Evolutionary conservation across 164 flowering plant species (phyloP).

Genomic region (Chimonanthus salicifolius): DNA sequence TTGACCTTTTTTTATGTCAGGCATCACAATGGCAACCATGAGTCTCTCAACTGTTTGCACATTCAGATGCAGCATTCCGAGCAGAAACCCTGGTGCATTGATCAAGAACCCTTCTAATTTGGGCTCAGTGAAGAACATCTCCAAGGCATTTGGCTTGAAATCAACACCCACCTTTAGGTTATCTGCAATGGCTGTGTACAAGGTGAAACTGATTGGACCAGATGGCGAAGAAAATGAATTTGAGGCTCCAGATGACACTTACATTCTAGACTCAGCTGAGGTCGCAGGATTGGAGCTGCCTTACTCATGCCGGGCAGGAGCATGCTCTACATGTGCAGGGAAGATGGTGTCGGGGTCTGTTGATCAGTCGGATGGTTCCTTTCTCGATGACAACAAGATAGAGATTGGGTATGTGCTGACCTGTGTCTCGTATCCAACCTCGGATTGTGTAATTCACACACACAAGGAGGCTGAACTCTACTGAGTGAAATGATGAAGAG

Average conservation of each 20-base stretch:
- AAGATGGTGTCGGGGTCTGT: slow-evolving; percentile 46
- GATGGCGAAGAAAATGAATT: slow-evolving; percentile 55
- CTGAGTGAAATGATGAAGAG: slow-evolving; percentile 12
- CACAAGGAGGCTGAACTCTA: slow-evolving; percentile 74
- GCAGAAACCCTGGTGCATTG: slow-evolving; percentile 6
- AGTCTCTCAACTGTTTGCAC: slow-evolving; percentile 23
- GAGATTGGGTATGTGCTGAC: slow-evolving; percentile 56
- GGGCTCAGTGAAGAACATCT: slow-evolving; percentile 36
- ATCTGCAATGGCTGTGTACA: slow-evolving; percentile 55
- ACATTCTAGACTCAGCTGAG: slow-evolving; percentile 73
- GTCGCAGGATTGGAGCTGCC: slow-evolving; percentile 68
- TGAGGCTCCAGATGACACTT: slow-evolving; percentile 62
- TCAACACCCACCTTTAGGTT: slow-evolving; percentile 28
- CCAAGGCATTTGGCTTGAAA: slow-evolving; percentile 50
- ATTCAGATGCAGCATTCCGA: slow-evolving; percentile 13
- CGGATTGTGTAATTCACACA: slow-evolving; percentile 67
- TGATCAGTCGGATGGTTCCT: slow-evolving; percentile 75
- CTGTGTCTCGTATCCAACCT: slow-evolving; percentile 59
- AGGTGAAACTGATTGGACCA: slow-evolving; percentile 63
- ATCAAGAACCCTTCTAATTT: slow-evolving; percentile 30
- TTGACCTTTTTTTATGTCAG: slow-evolving; percentile 5
- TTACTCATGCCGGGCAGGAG: slow-evolving; percentile 80
- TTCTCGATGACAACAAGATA: slow-evolving; percentile 62
- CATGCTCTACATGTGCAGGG: slow-evolving; percentile 85
- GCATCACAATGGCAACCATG: slow-evolving; percentile 24